phyloP scores from a whole-genome alignment of 1,284 basidiomycete species.

The Leccinum solheimii region DNA sequence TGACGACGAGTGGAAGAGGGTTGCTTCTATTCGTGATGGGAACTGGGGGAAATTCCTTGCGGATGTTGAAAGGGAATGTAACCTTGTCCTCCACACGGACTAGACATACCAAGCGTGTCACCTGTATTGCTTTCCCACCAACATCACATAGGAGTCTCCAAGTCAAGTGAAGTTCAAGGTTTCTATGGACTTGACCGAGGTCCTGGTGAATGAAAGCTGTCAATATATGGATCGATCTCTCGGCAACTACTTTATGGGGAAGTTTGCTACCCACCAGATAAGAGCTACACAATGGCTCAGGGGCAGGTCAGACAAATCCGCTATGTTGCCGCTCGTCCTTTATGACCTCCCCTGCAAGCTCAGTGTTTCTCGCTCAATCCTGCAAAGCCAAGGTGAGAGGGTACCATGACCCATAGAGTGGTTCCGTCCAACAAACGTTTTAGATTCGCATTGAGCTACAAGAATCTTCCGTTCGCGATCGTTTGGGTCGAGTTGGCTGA shows the following conservation, averaged over 20 bases:
- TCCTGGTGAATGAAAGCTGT: neutral
- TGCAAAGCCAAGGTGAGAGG: neutral
- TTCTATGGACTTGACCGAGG: neutral
- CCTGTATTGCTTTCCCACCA: neutral
- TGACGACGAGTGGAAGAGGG: conserved; percentile 28
- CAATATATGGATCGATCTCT: neutral
- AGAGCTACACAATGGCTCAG: neutral
- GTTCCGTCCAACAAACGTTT: neutral
- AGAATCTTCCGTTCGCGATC: conserved; percentile 32
- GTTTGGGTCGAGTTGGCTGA: conserved; percentile 35
- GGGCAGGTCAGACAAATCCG: neutral
- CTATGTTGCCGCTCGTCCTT: neutral
- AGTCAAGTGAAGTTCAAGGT: neutral
- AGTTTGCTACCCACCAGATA: neutral
- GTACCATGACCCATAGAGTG: neutral
- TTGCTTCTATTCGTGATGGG: conserved; percentile 25
- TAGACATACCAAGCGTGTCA: neutral
- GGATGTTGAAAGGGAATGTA: too few species aligned
- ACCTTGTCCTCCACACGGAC: neutral
- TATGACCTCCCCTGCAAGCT: neutral
- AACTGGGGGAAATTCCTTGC: neutral
- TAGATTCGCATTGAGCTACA: conserved; percentile 32
- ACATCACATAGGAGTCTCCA: neutral
- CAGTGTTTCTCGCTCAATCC: neutral
- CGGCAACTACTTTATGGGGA: too few species aligned